Evolutionary conservation across 768 basidiomycete species (phyloP).

Genomic region (Crepidotus variabilis): DNA sequence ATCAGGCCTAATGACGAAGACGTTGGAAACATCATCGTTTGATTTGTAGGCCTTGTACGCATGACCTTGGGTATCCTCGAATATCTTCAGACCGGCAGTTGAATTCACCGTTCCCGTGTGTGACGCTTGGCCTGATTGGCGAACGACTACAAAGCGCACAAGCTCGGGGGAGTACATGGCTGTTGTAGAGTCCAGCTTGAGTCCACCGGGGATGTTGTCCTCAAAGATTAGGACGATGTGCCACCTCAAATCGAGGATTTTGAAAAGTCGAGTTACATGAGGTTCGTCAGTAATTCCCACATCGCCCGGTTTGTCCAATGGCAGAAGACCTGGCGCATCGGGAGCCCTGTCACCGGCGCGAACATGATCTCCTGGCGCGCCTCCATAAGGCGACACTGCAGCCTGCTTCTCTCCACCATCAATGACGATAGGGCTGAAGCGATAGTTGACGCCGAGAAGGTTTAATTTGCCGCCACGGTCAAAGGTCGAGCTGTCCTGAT

Average conservation of each 20-base stretch:
- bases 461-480: conserved; percentile 15
- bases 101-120: not conserved
- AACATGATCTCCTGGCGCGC: conserved; percentile 16
- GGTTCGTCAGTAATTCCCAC: not conserved
- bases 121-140: not conserved
- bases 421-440: conserved; percentile 43
- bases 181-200: conserved; percentile 8
- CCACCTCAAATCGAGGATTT: conserved; percentile 21
- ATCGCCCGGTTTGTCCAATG: not conserved
- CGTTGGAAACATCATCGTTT: conserved; percentile 60
- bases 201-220: conserved; percentile 5
- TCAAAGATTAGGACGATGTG: conserved; percentile 33
- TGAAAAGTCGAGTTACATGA: conserved; percentile 17
- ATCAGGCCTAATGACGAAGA: conserved; percentile 25
- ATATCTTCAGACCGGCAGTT: conserved; percentile 7
- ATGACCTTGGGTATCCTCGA: conserved; percentile 23
- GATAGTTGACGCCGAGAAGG: conserved; percentile 52
- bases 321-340: conserved; percentile 29
- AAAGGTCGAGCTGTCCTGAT: conserved; percentile 15
- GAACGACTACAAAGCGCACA: conserved; percentile 15
- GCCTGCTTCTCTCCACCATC: conserved; percentile 28
- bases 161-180: not conserved
- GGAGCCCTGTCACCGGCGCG: conserved; percentile 46
- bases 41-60: conserved; percentile 27
- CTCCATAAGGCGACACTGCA: conserved; percentile 22